Percentiles rank a stretch among this genome's conserved stretches.
phyloP scores from a whole-genome alignment of 495 filamentous ascomycete species.

The Evernia prunastri region DNA sequence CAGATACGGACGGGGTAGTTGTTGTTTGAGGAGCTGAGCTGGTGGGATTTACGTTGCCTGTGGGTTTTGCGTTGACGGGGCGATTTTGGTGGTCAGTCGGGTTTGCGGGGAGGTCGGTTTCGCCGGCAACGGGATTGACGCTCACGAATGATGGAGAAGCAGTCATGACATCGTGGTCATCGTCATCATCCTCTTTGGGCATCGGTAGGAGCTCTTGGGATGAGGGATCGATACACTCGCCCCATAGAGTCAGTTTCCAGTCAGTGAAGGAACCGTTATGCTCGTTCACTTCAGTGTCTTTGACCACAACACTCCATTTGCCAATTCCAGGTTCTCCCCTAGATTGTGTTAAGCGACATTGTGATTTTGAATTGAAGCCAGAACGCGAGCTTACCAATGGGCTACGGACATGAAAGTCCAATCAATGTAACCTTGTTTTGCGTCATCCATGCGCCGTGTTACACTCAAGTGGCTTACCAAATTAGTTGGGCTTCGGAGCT shows the following conservation, averaged over 20 bases:
- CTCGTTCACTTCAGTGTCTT: constrained; percentile 75
- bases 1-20: constrained; percentile 32
- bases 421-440: constrained; percentile 70
- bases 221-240: constrained; percentile 68
- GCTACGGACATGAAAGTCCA: constrained; percentile 99
- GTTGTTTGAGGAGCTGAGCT: constrained; percentile 25
- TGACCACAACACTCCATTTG: constrained; percentile 84
- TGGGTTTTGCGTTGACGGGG: constrained; percentile 60
- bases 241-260: constrained; percentile 94
- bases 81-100: constrained; percentile 72
- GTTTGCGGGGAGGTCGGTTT: constrained; percentile 39
- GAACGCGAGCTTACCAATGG: constrained; percentile 61
- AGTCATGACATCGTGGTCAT: constrained; percentile 61
- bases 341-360: background rate
- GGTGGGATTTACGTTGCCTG: constrained; percentile 28
- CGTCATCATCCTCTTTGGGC: constrained; percentile 76
- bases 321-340: constrained; percentile 88
- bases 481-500: constrained; percentile 77
- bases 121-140: constrained; percentile 40
- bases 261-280: constrained; percentile 72
- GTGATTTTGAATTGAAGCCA: constrained; percentile 16
- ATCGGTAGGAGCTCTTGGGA: constrained; percentile 70
- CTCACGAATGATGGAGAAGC: constrained; percentile 49
- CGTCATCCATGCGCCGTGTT: constrained; percentile 57
- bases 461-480: constrained; percentile 79